Conservation (phyloP, 495 filamentous ascomycete genomes). For the Annulohypoxylon bovei region DNA sequence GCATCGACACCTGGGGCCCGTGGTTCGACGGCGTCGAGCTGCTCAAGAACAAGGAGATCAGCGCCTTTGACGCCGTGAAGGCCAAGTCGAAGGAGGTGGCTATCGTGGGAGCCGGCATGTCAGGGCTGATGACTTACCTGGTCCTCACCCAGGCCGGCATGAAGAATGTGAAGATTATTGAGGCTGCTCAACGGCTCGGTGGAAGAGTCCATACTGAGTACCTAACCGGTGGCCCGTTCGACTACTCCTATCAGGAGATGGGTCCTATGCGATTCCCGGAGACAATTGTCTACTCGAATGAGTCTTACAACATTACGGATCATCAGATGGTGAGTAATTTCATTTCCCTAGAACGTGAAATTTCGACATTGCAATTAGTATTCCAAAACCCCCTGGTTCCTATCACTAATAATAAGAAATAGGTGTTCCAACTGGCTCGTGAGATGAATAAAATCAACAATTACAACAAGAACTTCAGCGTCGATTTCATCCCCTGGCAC, state of each 20-base stretch:
- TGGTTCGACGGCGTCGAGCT: conserved; percentile 77
- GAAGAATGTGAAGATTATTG: conserved; percentile 53
- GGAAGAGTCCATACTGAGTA: conserved; percentile 72
- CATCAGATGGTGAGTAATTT: conserved; percentile 59
- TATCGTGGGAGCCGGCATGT: conserved; percentile 76
- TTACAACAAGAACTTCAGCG: conserved; percentile 58
- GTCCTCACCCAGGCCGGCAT: conserved; percentile 52
- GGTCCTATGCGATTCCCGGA: conserved; percentile 74
- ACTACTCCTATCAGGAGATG: conserved; percentile 82
- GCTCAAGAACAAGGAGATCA: conserved; percentile 64
- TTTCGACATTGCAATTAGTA: conserved; percentile 51
- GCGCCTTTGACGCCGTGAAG: conserved; percentile 59
- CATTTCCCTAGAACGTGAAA: neutral
- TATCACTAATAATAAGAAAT: conserved; percentile 2
- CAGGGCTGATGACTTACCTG: conserved; percentile 67
- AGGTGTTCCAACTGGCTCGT: conserved; percentile 68
- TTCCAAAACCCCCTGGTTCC: conserved; percentile 55
- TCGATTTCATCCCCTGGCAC: conserved; percentile 74
- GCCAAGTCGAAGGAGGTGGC: conserved; percentile 67
- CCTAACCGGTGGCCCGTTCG: conserved; percentile 65
- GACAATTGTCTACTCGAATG: conserved; percentile 61
- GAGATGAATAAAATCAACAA: conserved; percentile 68
- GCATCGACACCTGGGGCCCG: conserved; percentile 68
- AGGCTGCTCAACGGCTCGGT: conserved; percentile 51
- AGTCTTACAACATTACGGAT: conserved; percentile 65